These are phyloP conservation scores for Rhododendron molle DNA, from an alignment of 148 eudicot species.

Conservation along the genomic window DNA sequence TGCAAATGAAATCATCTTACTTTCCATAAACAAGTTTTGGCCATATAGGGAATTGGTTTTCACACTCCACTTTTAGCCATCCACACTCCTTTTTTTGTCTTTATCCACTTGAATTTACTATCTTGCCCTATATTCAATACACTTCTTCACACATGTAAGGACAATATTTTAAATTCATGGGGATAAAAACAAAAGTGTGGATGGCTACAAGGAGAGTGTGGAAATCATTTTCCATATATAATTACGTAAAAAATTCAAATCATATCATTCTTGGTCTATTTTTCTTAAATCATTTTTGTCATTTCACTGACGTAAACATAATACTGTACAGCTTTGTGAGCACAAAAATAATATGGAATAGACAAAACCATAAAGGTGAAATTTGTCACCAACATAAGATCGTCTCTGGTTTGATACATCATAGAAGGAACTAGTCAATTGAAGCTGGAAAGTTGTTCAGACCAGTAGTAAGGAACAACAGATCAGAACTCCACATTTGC, in stretches of 20 bases:
- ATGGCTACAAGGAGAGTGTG: too few relatives aligned
- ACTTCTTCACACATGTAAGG: too few relatives aligned
- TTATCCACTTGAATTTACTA: too few relatives aligned
- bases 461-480: neutral
- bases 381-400: neutral
- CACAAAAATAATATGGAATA: neutral
- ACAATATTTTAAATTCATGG: too few relatives aligned
- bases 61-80: too few relatives aligned
- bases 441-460: conserved; percentile 1
- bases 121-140: too few relatives aligned
- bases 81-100: too few relatives aligned
- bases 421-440: neutral
- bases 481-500: neutral
- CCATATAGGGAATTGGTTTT: too few relatives aligned
- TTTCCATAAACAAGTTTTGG: neutral
- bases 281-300: neutral
- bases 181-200: too few relatives aligned
- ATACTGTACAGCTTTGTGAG: neutral
- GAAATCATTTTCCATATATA: neutral
- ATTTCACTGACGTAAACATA: neutral
- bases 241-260: neutral
- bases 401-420: neutral
- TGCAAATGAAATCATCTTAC: neutral
- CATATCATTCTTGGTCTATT: neutral
- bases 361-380: neutral